Conservation (phyloP, 768 basidiomycete genomes). For the Lentinula sp. region DNA sequence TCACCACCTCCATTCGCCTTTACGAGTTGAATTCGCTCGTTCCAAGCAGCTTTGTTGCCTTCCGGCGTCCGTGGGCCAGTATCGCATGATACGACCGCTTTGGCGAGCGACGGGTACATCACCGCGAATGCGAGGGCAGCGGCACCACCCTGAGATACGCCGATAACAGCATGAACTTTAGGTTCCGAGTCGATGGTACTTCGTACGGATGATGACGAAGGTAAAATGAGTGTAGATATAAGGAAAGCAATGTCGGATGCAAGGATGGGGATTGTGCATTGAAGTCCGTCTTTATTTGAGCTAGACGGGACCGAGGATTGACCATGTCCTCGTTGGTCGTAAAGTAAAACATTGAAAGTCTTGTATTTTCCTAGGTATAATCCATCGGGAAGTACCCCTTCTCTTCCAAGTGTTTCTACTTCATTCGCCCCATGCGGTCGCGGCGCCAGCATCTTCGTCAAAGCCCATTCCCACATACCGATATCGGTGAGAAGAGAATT, state of each 20-base stretch:
- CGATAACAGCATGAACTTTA: conserved; percentile 36
- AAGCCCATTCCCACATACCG: conserved; percentile 40
- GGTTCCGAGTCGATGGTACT: conserved; percentile 16
- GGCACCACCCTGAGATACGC: conserved; percentile 50
- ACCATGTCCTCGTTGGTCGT: conserved; percentile 50
- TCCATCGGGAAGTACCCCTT: conserved; percentile 6
- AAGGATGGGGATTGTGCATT: conserved; percentile 35
- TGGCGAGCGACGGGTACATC: conserved; percentile 26
- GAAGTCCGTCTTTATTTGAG: background rate
- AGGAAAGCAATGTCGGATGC: conserved; percentile 38
- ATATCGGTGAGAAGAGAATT: conserved; percentile 45
- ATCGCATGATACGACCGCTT: conserved; percentile 42
- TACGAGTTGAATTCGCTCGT: conserved; percentile 33
- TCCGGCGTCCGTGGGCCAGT: conserved; percentile 36
- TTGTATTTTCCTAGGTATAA: conserved; percentile 12
- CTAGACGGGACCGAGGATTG: conserved; percentile 27
- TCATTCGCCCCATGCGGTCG: background rate
- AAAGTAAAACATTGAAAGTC: conserved; percentile 40
- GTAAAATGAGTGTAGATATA: conserved; percentile 26
- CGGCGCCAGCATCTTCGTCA: conserved; percentile 33
- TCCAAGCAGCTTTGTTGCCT: conserved; percentile 46
- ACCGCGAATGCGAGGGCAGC: conserved; percentile 40
- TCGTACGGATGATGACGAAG: conserved; percentile 6
- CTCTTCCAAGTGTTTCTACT: background rate
- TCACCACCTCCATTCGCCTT: conserved; percentile 9